phyloP scores from a whole-genome alignment of 2,329 filamentous ascomycete species.

The Pseudocercospora eumusae region DNA sequence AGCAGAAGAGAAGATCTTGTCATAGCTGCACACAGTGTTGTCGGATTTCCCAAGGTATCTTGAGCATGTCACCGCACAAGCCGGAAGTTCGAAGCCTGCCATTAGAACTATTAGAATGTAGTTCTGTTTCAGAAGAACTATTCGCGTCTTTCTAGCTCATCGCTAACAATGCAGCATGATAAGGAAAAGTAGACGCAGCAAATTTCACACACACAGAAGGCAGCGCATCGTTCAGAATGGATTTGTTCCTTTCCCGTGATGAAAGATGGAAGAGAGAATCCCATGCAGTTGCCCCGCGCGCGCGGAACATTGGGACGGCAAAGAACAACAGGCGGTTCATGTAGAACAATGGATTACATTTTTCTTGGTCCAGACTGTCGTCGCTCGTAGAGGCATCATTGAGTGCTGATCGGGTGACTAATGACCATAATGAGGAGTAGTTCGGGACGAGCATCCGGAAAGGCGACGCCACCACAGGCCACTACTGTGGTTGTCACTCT shows the following conservation, averaged over 20 bases:
- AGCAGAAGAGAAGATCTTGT: constrained; percentile 17
- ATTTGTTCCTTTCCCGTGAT: background rate
- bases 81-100: background rate
- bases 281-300: background rate
- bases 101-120: too few relatives aligned
- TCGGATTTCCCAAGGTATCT: background rate
- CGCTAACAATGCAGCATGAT: background rate
- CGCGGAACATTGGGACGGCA: background rate
- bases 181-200: background rate
- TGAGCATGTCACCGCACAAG: background rate
- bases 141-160: background rate
- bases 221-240: background rate
- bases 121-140: too few relatives aligned
- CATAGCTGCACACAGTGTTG: constrained; percentile 1
- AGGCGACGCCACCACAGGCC: too few relatives aligned
- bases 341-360: background rate
- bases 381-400: too few relatives aligned
- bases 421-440: too few relatives aligned
- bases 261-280: background rate
- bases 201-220: background rate
- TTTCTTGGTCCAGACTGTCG: too few relatives aligned
- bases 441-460: too few relatives aligned
- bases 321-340: background rate
- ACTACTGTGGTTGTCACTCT: too few relatives aligned
- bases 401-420: too few relatives aligned